Conservation (phyloP, 2,329 filamentous ascomycete species). For the Stagonosporopsis chrysanthemi region DNA sequence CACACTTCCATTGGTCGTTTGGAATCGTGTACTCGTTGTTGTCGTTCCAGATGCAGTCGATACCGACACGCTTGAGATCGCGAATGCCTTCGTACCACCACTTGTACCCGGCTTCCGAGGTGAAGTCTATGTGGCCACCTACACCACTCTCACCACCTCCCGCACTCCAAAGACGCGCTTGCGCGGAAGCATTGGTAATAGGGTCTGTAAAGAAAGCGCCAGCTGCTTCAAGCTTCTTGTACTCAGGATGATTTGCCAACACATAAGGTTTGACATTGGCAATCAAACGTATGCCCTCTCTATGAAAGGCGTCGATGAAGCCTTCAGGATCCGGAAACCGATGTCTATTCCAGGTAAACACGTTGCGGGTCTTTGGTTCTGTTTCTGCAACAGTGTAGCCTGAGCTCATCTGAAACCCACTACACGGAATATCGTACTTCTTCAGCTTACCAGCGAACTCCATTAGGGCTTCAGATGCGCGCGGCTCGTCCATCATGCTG, state of each 20-base stretch:
- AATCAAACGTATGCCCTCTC: constrained; percentile 70
- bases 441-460: constrained; percentile 68
- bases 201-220: constrained; percentile 71
- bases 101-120: constrained; percentile 69
- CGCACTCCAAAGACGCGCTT: constrained; percentile 74
- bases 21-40: constrained; percentile 78
- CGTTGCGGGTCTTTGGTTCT: constrained; percentile 73
- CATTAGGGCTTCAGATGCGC: constrained; percentile 64
- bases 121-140: constrained; percentile 77
- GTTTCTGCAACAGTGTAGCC: constrained; percentile 74
- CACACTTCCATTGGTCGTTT: constrained; percentile 70
- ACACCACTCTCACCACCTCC: constrained; percentile 74
- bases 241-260: constrained; percentile 71
- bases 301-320: constrained; percentile 69
- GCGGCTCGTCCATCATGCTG: constrained; percentile 64
- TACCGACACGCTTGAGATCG: constrained; percentile 67
- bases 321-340: constrained; percentile 73
- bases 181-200: constrained; percentile 56
- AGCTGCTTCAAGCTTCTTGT: constrained; percentile 64
- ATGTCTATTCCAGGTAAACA: constrained; percentile 75
- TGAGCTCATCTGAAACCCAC: constrained; percentile 75
- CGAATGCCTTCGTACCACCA: constrained; percentile 77
- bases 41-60: constrained; percentile 81
- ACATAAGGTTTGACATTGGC: constrained; percentile 79
- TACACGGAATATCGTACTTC: constrained; percentile 72